phyloP scores from a whole-genome alignment of 2,329 filamentous ascomycete genomes.

The Alternaria panax region DNA sequence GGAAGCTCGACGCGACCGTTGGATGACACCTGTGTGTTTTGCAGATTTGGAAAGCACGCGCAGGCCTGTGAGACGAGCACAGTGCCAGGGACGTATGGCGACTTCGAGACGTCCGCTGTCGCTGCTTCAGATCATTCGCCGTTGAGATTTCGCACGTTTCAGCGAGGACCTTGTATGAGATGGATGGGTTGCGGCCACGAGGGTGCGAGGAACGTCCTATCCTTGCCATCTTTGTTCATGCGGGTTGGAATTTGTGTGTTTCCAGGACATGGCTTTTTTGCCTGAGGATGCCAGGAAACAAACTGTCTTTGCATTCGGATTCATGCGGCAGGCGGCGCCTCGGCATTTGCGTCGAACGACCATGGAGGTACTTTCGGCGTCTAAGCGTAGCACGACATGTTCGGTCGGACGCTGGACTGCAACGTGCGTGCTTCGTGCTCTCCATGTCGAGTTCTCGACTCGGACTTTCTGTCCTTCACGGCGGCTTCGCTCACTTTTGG shows the following conservation, averaged over 20 bases:
- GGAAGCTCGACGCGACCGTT: constrained; percentile 19
- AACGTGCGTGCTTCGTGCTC: constrained; percentile 3
- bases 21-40: constrained; percentile 12
- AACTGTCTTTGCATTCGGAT: background rate
- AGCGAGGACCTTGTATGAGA: constrained; percentile 11
- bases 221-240: constrained; percentile 3
- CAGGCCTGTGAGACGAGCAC: constrained; percentile 19
- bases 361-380: constrained; percentile 5
- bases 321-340: constrained; percentile 3
- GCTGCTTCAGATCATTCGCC: constrained; percentile 19
- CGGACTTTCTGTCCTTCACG: background rate
- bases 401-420: constrained; percentile 5
- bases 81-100: constrained; percentile 19
- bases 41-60: constrained; percentile 16
- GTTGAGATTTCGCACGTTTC: constrained; percentile 21
- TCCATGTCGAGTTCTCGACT: background rate
- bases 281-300: constrained; percentile 5
- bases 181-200: constrained; percentile 1
- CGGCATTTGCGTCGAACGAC: constrained; percentile 3
- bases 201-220: constrained; percentile 5
- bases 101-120: constrained; percentile 11
- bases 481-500: background rate
- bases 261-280: background rate
- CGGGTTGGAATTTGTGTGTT: constrained; percentile 7
- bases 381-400: constrained; percentile 4